Evolutionary conservation across 2,329 filamentous ascomycete species (phyloP).

Genomic region (Periglandula ipomoeae): DNA sequence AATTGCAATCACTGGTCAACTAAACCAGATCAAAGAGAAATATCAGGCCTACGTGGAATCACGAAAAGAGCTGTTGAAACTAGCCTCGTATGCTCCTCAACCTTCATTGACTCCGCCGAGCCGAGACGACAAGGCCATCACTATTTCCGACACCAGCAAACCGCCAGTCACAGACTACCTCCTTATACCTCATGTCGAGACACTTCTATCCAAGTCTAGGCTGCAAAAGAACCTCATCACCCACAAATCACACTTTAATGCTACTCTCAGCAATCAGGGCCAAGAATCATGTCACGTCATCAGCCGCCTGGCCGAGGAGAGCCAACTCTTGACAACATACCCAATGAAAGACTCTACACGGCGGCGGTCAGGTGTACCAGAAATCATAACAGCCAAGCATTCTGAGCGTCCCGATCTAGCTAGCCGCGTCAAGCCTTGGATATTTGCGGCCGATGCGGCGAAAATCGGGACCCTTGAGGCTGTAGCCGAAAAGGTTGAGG

Average conservation of each 20-base stretch:
- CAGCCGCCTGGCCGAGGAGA: constrained; percentile 50
- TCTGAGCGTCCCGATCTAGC: constrained; percentile 30
- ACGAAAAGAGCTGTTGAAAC: constrained; percentile 36
- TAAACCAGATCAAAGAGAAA: constrained; percentile 41
- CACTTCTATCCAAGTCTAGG: constrained; percentile 41
- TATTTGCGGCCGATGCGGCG: constrained; percentile 49
- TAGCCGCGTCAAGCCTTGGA: constrained; percentile 45
- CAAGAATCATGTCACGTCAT: constrained; percentile 42
- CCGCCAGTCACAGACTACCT: constrained; percentile 29
- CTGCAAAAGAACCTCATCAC: constrained; percentile 48
- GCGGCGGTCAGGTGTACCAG: constrained; percentile 32
- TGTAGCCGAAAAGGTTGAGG: constrained; percentile 51
- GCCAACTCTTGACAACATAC: constrained; percentile 48
- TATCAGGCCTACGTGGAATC: constrained; percentile 44
- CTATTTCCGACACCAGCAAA: constrained; percentile 9
- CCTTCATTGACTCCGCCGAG: constrained; percentile 12
- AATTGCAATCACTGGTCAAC: constrained; percentile 25
- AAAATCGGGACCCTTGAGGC: constrained; percentile 49
- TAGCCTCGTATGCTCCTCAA: constrained; percentile 25
- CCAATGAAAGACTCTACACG: constrained; percentile 29
- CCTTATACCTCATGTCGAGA: constrained; percentile 47
- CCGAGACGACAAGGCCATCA: constrained; percentile 3
- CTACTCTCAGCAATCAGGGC: constrained; percentile 38
- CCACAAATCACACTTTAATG: constrained; percentile 49
- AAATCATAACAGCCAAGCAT: constrained; percentile 28